Evolutionary conservation across 2,329 filamentous ascomycete genomes (phyloP).

Genomic region (Penicillium sp.): DNA sequence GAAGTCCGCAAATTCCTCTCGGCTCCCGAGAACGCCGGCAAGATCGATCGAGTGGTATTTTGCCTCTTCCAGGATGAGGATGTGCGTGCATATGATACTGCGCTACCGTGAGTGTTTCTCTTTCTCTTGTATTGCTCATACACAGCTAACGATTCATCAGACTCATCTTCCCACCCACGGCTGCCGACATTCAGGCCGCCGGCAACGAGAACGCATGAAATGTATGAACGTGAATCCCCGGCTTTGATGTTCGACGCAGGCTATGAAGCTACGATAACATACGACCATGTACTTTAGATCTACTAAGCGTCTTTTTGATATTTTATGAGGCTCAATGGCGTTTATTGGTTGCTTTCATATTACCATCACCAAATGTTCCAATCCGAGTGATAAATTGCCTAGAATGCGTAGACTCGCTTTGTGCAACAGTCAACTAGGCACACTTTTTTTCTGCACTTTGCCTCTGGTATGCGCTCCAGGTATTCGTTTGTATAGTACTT

Average conservation of each 20-base stretch:
- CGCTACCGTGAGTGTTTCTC: slow-evolving; percentile 66
- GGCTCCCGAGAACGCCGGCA: slow-evolving; percentile 37
- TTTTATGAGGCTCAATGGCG: too few species aligned
- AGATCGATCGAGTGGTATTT: slow-evolving; percentile 73
- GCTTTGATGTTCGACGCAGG: not conserved
- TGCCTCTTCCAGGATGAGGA: slow-evolving; percentile 81
- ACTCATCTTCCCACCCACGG: slow-evolving; percentile 50
- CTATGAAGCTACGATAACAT: slow-evolving; percentile 4
- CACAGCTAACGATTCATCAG: slow-evolving; percentile 24
- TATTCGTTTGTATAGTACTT: too few species aligned
- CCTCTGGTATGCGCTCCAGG: too few species aligned
- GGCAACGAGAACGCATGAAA: not conserved
- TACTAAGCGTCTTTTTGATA: too few species aligned
- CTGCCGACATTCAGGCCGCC: slow-evolving; percentile 28
- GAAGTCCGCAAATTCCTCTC: slow-evolving; percentile 58
- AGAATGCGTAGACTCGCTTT: too few species aligned
- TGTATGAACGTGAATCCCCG: too few species aligned
- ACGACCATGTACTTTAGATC: slow-evolving; percentile 7
- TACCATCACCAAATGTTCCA: too few species aligned
- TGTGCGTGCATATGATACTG: slow-evolving; percentile 65
- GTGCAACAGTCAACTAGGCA: too few species aligned
- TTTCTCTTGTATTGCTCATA: not conserved
- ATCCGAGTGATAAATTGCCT: too few species aligned
- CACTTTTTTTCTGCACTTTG: too few species aligned
- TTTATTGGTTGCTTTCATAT: too few species aligned